Conservation (phyloP, 2,329 filamentous ascomycete genomes). For the Colletotrichum sojae region DNA sequence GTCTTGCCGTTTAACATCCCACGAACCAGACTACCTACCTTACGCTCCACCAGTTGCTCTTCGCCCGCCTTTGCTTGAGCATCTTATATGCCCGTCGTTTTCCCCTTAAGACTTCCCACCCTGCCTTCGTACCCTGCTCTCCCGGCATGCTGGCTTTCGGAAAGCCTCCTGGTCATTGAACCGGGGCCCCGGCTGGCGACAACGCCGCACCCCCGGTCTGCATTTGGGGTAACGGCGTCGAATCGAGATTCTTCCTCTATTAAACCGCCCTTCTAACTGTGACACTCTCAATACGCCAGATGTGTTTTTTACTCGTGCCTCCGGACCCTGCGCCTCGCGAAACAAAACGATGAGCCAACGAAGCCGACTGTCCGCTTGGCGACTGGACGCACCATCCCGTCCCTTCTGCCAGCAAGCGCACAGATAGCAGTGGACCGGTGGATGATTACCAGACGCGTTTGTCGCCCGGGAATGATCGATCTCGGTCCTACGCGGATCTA, state of each 20-base stretch:
- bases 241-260: slow-evolving; percentile 24
- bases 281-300: background rate
- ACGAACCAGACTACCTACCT: background rate
- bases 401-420: slow-evolving; percentile 8
- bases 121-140: slow-evolving; percentile 18
- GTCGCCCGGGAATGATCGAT: slow-evolving; percentile 16
- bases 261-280: background rate
- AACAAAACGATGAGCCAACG: background rate
- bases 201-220: background rate
- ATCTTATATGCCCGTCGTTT: background rate
- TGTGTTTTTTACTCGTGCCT: background rate
- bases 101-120: background rate
- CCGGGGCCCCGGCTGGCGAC: background rate
- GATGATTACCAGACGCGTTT: background rate
- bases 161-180: slow-evolving; percentile 12
- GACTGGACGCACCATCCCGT: background rate
- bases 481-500: slow-evolving; percentile 6
- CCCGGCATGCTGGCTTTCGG: slow-evolving; percentile 6
- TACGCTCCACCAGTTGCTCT: slow-evolving; percentile 1
- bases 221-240: slow-evolving; percentile 5
- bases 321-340: slow-evolving; percentile 13
- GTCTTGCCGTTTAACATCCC: background rate
- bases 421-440: background rate
- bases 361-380: background rate
- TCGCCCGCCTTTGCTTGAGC: background rate